phyloP scores from a whole-genome alignment of 2,329 filamentous ascomycete species.

The Cladosporium sp. region DNA sequence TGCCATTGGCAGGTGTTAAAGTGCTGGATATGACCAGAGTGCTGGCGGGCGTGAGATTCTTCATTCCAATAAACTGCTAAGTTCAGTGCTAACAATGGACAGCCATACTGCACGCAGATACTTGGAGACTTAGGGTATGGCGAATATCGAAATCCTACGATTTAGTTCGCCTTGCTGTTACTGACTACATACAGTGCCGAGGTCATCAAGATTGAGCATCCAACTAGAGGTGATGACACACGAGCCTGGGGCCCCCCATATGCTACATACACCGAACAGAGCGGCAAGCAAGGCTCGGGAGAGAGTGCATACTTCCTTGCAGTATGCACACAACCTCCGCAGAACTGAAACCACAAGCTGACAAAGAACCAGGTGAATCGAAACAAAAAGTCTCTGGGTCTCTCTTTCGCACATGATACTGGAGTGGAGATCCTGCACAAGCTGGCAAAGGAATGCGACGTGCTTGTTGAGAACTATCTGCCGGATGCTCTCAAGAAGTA shows the following conservation, averaged over 20 bases:
- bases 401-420: slow-evolving; percentile 81
- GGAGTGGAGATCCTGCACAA: slow-evolving; percentile 85
- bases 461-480: slow-evolving; percentile 95
- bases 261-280: slow-evolving; percentile 63
- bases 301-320: slow-evolving; percentile 93
- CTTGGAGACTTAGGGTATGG: slow-evolving; percentile 88
- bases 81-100: slow-evolving; percentile 18
- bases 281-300: slow-evolving; percentile 58
- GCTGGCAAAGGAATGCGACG: slow-evolving; percentile 77
- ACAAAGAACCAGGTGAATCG: slow-evolving; percentile 70
- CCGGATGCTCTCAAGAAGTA: slow-evolving; percentile 89
- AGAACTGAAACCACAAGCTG: neutral
- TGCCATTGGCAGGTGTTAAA: slow-evolving; percentile 77
- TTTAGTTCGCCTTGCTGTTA: neutral
- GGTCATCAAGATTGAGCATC: slow-evolving; percentile 96
- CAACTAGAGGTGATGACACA: slow-evolving; percentile 85
- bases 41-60: slow-evolving; percentile 88
- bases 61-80: no score
- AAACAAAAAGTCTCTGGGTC: slow-evolving; percentile 89
- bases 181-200: slow-evolving; percentile 62
- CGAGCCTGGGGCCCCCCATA: slow-evolving; percentile 95
- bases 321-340: slow-evolving; percentile 47
- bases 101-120: slow-evolving; percentile 98
- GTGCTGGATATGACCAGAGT: slow-evolving; percentile 97
- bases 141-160: slow-evolving; percentile 17